Percentiles rank a stretch among this genome's conserved stretches.
Conservation (phyloP, 2,329 filamentous ascomycete genomes). For the Boeremia lycopersici region DNA sequence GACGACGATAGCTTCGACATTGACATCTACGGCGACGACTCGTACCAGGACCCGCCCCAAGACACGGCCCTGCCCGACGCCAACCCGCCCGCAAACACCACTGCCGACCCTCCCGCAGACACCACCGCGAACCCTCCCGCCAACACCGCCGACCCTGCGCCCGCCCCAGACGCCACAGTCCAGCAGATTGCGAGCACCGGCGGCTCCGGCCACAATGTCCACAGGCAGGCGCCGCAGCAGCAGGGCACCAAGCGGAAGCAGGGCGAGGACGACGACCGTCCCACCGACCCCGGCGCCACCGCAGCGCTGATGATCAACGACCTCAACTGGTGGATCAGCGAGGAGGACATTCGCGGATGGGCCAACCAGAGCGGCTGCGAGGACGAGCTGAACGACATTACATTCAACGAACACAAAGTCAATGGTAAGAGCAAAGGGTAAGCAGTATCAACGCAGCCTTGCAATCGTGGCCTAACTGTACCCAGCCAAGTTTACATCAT, state of each 20-base stretch:
- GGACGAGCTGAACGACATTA: conserved; percentile 85
- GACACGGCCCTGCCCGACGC: conserved; percentile 34
- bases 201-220: conserved; percentile 45
- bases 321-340: conserved; percentile 89
- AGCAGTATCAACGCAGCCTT: conserved; percentile 35
- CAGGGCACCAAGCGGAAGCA: conserved; percentile 69
- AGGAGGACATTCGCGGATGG: conserved; percentile 93
- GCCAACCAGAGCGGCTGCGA: conserved; percentile 79
- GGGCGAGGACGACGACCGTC: conserved; percentile 57
- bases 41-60: conserved; percentile 37
- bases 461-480: conserved; percentile 14
- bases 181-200: conserved; percentile 54
- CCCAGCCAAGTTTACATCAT: conserved; percentile 79
- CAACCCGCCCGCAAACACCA: conserved; percentile 46
- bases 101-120: too few species aligned
- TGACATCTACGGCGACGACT: conserved; percentile 71
- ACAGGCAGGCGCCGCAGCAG: conserved; percentile 54
- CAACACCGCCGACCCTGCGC: conserved; percentile 18
- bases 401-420: conserved; percentile 97
- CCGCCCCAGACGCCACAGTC: conserved; percentile 21
- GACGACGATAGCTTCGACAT: conserved; percentile 74
- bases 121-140: too few species aligned
- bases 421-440: conserved; percentile 99
- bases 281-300: conserved; percentile 64
- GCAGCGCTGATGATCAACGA: conserved; percentile 85